Evolutionary conservation across 73 alveolate genomes (phyloP), one percentile per base, ranked within the genome.

Genomic region (Halteria grandinella): DNA sequence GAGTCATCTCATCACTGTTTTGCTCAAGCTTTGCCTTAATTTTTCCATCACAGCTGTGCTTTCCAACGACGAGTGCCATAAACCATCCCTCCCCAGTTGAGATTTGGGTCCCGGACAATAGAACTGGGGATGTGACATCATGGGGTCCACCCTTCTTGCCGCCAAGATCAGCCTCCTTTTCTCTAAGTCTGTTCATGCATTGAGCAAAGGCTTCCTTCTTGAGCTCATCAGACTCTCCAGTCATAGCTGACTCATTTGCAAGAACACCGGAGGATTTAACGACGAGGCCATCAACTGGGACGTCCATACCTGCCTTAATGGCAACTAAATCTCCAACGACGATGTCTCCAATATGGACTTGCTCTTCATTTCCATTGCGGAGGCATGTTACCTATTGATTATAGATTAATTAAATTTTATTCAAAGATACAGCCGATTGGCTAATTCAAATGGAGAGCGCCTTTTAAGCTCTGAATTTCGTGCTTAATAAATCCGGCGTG

Each of bases 281-380:
- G 29, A 80, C 62, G 21, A 80, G 32, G 17, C 85, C 90, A 78
- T 97, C 99, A 0, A 98, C 99, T 2, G 99, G 99, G 10, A 97
- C 90, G 57, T 83, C 91, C 90, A 94, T 98, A 29, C 99, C 99
- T 45, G 97, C 88, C 87, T 91, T 94, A 21, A 95, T 87, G 53
- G 73, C 80, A 0, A 95, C 95, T 14, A 97, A 79, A 81, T 97
- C 99, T 7, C 99, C 99, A 34, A 89, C 94, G 49, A 93, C 97
- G 6, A 95, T 83, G 53, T 95, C 92, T 45, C 74, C 89, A 24
- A 95, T 93, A 25, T 93, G 80, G 11, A 95, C 77, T 55, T 89
- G 85, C 69, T 62, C 64, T 54, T 88, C 89, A 36, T 54, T 81
- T 12, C 98, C 96, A 47, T 89, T 86, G 76, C 99, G 72, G 95